Base-by-base conservation (phyloP, 306 rosid species). In the Ormosia emarginata region DNA sequence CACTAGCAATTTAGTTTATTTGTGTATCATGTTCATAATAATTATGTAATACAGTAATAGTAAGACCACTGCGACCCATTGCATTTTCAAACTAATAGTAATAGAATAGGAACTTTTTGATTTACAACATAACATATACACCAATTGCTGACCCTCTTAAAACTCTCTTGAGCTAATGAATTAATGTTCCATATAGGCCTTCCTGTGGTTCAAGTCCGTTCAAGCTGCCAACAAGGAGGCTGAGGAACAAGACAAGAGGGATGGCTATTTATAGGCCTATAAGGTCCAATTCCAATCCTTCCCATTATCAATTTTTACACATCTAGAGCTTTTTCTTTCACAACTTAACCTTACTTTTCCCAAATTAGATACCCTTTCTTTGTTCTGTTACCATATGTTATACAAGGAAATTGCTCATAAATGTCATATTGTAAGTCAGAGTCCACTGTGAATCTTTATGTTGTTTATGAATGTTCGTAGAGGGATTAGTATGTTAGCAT, bases 181-280 rank as follows among this genome's bases (percentile, higher is more conserved):
- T 39, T 24, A 4, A 67, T 77, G 56, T 33, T 86, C 3, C 67
- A 62, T 70, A 76, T 88, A 96, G 99, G 97, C 88, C n/a, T 92
- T 88, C 50, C 81, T 96, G 33, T 96, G 99, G 99, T 91, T 86
- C 86, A 93, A 89, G 86, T 92, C 99, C 0, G 98, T 95, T 79
- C 87, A 92, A 85, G 88, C 85, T 52, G 99, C 99, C 67, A 96
- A 96, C 81, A 93, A 90, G 87, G 98, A 96, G 81, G 99, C 99
- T 0, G 99, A 96, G 65, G 99, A 96, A 46, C 99, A 96, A 74
- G 99, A 96, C 84, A 91, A 77, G 88, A 93, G 82, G 85, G 99
- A 96, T 85, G 99, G 99, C 53, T 96, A 84, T 83, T 59, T 10
- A n/a, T 93, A 88, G 84, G 46, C 49, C 61, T n/a, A 24, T 93